phyloP scores from a whole-genome alignment of 2,329 filamentous ascomycete species.

The Aureobasidium vineae region DNA sequence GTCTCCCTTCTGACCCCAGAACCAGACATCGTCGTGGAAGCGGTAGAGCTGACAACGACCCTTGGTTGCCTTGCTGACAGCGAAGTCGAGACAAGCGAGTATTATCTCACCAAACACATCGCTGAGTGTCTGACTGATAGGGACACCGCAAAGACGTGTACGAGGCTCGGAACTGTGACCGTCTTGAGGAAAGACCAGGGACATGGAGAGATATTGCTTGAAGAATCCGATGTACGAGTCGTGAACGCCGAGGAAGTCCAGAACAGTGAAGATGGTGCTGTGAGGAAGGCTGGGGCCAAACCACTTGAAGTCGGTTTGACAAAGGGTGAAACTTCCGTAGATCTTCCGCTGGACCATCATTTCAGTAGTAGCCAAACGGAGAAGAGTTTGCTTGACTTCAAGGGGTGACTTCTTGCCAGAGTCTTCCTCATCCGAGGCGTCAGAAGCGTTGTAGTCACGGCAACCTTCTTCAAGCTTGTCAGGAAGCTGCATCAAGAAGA shows the following conservation, averaged over 20 bases:
- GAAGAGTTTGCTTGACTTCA: constrained; percentile 55
- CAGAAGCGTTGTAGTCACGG: constrained; percentile 41
- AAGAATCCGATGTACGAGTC: constrained; percentile 60
- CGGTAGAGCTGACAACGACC: constrained; percentile 57
- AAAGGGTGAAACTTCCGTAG: constrained; percentile 52
- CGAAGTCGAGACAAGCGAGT: constrained; percentile 64
- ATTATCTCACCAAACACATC: constrained; percentile 60
- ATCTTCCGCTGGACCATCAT: constrained; percentile 52
- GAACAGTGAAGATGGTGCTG: constrained; percentile 55
- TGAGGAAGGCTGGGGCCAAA: constrained; percentile 61
- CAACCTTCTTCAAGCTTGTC: constrained; percentile 40
- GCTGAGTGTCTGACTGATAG: constrained; percentile 59
- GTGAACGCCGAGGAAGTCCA: constrained; percentile 60
- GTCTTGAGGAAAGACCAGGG: constrained; percentile 58
- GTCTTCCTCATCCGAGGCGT: constrained; percentile 38
- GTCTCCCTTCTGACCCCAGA: constrained; percentile 58
- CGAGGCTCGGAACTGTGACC: constrained; percentile 46
- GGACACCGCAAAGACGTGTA: constrained; percentile 56
- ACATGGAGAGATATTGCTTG: constrained; percentile 56
- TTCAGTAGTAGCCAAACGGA: constrained; percentile 58
- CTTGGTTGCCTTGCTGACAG: constrained; percentile 58
- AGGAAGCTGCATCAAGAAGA: constrained; percentile 59
- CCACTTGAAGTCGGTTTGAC: constrained; percentile 59
- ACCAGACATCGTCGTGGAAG: constrained; percentile 66
- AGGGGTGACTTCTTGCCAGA: constrained; percentile 44